Evolutionary conservation across 2,329 filamentous ascomycete genomes (phyloP).

Genomic region (Dactylonectria estremocensis): DNA sequence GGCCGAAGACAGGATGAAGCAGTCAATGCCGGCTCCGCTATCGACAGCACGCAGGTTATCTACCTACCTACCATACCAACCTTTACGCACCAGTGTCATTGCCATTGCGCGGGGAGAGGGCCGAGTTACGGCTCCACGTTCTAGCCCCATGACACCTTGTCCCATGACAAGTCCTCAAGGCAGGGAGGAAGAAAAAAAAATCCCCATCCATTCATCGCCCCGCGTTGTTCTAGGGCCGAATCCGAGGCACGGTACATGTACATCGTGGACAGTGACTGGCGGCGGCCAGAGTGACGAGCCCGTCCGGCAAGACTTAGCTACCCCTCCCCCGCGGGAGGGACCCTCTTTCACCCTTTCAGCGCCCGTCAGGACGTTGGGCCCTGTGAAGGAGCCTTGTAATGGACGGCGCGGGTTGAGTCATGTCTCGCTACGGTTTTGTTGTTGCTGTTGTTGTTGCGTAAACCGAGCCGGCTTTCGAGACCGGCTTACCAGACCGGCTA

Average conservation of each 20-base stretch:
- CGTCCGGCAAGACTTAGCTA: not conserved
- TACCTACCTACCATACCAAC: too few relatives aligned
- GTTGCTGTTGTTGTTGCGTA: not conserved
- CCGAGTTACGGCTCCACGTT: conserved; percentile 29
- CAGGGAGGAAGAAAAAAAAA: conserved; percentile 5
- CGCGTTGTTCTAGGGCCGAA: not conserved
- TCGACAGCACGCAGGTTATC: conserved; percentile 17
- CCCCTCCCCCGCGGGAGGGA: conserved; percentile 25
- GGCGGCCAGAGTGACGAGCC: not conserved
- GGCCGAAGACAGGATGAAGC: conserved; percentile 12
- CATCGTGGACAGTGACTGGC: not conserved
- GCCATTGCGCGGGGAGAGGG: conserved; percentile 29
- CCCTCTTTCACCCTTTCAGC: conserved; percentile 13
- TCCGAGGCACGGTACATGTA: conserved; percentile 19
- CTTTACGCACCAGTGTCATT: not conserved
- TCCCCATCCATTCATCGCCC: not conserved
- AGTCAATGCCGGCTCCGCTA: conserved; percentile 27
- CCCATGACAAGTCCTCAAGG: conserved; percentile 24
- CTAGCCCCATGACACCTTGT: conserved; percentile 25
- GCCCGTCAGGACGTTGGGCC: not conserved
- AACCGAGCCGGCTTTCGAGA: not conserved
- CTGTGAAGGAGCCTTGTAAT: not conserved
- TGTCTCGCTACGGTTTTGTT: not conserved
- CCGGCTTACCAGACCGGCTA: not conserved
- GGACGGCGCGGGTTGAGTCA: not conserved